Evolutionary conservation across 495 filamentous ascomycete species (phyloP).

Genomic region (Xylaria nigripes): DNA sequence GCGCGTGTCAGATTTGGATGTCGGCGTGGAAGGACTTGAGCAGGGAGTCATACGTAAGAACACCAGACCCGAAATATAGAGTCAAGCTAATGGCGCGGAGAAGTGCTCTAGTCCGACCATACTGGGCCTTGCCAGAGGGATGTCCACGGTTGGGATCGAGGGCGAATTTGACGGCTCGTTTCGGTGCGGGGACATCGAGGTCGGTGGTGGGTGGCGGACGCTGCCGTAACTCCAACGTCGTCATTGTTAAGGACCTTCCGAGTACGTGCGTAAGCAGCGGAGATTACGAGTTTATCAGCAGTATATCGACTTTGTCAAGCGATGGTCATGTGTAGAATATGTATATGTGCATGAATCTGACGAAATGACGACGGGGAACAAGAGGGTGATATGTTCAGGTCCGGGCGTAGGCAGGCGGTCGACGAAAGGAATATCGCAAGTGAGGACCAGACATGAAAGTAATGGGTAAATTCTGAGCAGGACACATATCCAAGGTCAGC

Average conservation of each 20-base stretch:
- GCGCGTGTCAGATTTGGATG: conserved; percentile 7
- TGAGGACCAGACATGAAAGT: neutral
- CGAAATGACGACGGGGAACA: neutral
- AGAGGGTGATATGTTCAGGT: neutral
- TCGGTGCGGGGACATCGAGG: conserved; percentile 3
- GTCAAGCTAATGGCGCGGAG: conserved; percentile 55
- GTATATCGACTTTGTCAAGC: neutral
- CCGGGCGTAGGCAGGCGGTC: neutral
- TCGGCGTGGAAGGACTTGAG: conserved; percentile 1
- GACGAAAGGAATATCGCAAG: neutral
- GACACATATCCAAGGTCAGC: neutral
- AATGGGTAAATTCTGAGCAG: neutral
- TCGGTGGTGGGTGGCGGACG: conserved; percentile 25
- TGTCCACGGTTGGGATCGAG: conserved; percentile 31
- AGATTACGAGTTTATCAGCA: neutral
- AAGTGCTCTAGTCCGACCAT: conserved; percentile 57
- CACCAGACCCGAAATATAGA: conserved; percentile 57
- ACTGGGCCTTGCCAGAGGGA: conserved; percentile 57
- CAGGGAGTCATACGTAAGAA: conserved; percentile 29
- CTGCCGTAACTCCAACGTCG: conserved; percentile 34
- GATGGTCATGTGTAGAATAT: neutral
- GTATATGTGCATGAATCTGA: neutral
- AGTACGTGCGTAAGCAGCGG: neutral
- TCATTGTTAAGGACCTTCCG: conserved; percentile 33
- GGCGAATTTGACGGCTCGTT: conserved; percentile 20